These are phyloP conservation scores for Didymella pinodella DNA, from an alignment of 2,329 filamentous ascomycete species.

Conservation along the genomic window DNA sequence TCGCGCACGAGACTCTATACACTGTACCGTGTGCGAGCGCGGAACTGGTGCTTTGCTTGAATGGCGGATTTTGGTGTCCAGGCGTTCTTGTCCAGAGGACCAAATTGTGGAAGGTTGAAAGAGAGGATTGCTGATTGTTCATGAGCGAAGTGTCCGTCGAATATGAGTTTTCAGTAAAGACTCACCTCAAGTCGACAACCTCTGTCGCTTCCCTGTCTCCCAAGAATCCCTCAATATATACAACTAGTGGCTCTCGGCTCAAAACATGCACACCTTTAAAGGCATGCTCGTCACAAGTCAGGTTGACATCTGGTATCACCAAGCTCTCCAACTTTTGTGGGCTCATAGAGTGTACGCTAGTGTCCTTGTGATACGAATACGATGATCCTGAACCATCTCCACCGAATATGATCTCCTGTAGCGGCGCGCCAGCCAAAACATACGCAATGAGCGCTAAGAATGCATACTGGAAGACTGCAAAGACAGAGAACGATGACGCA, in stretches of 20 bases:
- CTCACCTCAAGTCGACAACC: slow-evolving; percentile 62
- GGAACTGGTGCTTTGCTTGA: slow-evolving; percentile 59
- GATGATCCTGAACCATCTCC: slow-evolving; percentile 4
- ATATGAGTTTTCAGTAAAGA: neutral
- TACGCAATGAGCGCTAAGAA: slow-evolving; percentile 43
- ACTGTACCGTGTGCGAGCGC: slow-evolving; percentile 60
- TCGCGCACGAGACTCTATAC: slow-evolving; percentile 66
- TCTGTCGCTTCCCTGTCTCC: slow-evolving; percentile 58
- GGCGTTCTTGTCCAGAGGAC: slow-evolving; percentile 56
- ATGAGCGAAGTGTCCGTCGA: neutral
- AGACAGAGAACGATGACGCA: slow-evolving; percentile 5
- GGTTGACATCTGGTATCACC: slow-evolving; percentile 50
- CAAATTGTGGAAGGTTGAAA: slow-evolving; percentile 65
- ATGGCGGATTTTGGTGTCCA: slow-evolving; percentile 60
- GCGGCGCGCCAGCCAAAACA: slow-evolving; percentile 48
- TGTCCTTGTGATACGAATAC: slow-evolving; percentile 21
- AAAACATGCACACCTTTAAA: slow-evolving; percentile 58
- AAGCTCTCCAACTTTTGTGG: slow-evolving; percentile 47
- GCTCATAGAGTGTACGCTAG: slow-evolving; percentile 18
- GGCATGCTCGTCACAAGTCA: slow-evolving; percentile 51
- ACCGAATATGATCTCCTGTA: slow-evolving; percentile 31
- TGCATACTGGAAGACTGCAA: slow-evolving; percentile 36
- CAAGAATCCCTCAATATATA: slow-evolving; percentile 67
- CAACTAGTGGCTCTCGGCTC: slow-evolving; percentile 61
- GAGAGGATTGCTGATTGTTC: slow-evolving; percentile 52